Base-by-base conservation (phyloP, 495 filamentous ascomycete species). In the Durotheca rogersii region DNA sequence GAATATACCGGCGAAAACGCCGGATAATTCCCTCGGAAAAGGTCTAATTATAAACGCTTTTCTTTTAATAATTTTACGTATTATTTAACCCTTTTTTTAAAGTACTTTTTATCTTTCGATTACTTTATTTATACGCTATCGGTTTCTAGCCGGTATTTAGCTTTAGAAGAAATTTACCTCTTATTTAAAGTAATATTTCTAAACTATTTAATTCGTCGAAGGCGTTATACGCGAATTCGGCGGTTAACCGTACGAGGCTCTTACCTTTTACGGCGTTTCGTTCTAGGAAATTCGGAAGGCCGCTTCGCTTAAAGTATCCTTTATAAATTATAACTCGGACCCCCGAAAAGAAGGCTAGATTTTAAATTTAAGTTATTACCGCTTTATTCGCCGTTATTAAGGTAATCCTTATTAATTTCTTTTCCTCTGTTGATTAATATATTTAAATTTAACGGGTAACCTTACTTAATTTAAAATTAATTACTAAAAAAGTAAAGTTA, bases 31-130 rank as follows among this genome's bases (percentile, higher is more conserved):
- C 60, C 66, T 60, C 45, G 59, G 62, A 60, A 62, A 76, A 78
- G 73, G 76, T 82, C 79, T 83, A 77, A 69, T 78, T 68, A 73
- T 69, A 78, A 81, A 76, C 79, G 80, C 78, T 84, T 84, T 81
- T 80, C 80, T 83, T 82, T 83, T 76, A 84, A 82, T 76, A 84
- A 83, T 83, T 84, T 84, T 77, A 83, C 81, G 76, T 83, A 73
- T 80, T 84, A 66, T 84, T 84, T 83, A 74, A 82, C 78, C 81
- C 77, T 81, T 76, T 82, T 83, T 83, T 75, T 77, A 83, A 83
- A 81, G 79, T 82, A 72, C 79, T 83, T 81, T 84, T 83, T 74
- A 83, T 82, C 76, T 83, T 81, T 82, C 76, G 70, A 79, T 84
- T 75, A 83, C 77, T 82, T 73, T 83, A 84, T 79, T 84, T 84